Base-by-base conservation (phyloP, 176 grass and related monocot species). In the Typha latifolia region DNA sequence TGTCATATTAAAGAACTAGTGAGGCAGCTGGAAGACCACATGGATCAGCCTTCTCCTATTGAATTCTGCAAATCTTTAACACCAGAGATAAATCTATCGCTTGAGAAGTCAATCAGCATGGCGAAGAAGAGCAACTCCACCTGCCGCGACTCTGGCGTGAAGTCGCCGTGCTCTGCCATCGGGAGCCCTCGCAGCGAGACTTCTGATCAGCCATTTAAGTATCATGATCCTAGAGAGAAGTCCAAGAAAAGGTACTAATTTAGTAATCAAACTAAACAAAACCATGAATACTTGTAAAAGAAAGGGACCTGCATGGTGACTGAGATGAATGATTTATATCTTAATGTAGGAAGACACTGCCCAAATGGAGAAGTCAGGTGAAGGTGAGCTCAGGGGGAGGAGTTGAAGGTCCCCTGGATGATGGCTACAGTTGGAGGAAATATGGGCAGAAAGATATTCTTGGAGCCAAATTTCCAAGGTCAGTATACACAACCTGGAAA, bases 401-500 rank as follows among this genome's bases (percentile, higher is more conserved):
- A 69, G 78, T 82, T 61, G 68, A 69, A 47, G 53, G 34, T 19
- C 47, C 86, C 0, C 24, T 82, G 43, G 76, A 93, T 48, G 94
- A 93, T 66, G 89, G 89, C 9, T 27, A 93, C 47, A 81, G 81
- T 77, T 99, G 94, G 94, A 78, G 94, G 66, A 99, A 99, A 72
- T 99, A 99, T 75, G 94, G 94, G 3, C 89, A 99, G 79, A 99
- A 99, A 65, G 94, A 90, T 62, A 99, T 99, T 49, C 83, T 99
- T 16, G 89, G 89, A 62, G 89, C 94, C 68, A 82, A 72, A 61
- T 82, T 93, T 66, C 94, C 94, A 16, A 93, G 94, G 90, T 95
- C 49, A 87, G 72, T 3, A 21, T 78, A 1, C 66, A 76, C 64
- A 14, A 43, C 34, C n/a, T 21, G 32, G 37, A 43, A 43, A 43